Percentiles rank a stretch among this genome's conserved stretches.
Evolutionary conservation across 1,284 basidiomycete species (phyloP).

Genomic region (Entoloma clypeatum): DNA sequence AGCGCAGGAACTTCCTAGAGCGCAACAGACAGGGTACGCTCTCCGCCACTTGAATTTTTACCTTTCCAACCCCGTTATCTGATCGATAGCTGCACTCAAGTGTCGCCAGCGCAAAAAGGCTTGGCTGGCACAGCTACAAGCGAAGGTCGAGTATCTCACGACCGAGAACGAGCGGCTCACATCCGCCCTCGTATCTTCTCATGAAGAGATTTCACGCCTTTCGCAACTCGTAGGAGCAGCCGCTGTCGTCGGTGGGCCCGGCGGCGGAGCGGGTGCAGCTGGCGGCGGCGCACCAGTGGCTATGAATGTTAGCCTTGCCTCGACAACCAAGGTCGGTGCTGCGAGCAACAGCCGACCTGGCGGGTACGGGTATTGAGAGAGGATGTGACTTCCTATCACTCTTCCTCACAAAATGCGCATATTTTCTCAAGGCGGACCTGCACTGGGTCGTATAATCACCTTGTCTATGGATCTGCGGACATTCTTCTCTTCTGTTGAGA

Average conservation of each 20-base stretch:
- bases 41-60: conserved; percentile 1
- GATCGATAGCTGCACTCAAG: conserved; percentile 82
- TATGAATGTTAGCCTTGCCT: conserved; percentile 36
- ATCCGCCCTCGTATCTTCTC: conserved; percentile 67
- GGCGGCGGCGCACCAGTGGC: conserved; percentile 31
- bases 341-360: conserved; percentile 28
- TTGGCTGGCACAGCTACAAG: conserved; percentile 91
- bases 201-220: conserved; percentile 78
- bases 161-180: conserved; percentile 94
- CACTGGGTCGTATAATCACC: too few relatives aligned
- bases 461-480: too few relatives aligned
- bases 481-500: too few relatives aligned
- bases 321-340: conserved; percentile 27
- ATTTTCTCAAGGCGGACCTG: too few relatives aligned
- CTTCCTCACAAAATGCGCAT: too few relatives aligned
- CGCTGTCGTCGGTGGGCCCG: conserved; percentile 41
- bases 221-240: conserved; percentile 64
- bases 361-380: conserved; percentile 39
- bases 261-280: conserved; percentile 11
- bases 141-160: conserved; percentile 86
- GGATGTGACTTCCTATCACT: too few relatives aligned
- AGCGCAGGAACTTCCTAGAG: conserved; percentile 91
- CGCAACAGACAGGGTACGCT: conserved; percentile 86
- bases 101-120: conserved; percentile 99
- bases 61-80: conserved; percentile 9